Base-by-base conservation (phyloP, 495 filamentous ascomycete genomes). In the Penicillium samsonianum region DNA sequence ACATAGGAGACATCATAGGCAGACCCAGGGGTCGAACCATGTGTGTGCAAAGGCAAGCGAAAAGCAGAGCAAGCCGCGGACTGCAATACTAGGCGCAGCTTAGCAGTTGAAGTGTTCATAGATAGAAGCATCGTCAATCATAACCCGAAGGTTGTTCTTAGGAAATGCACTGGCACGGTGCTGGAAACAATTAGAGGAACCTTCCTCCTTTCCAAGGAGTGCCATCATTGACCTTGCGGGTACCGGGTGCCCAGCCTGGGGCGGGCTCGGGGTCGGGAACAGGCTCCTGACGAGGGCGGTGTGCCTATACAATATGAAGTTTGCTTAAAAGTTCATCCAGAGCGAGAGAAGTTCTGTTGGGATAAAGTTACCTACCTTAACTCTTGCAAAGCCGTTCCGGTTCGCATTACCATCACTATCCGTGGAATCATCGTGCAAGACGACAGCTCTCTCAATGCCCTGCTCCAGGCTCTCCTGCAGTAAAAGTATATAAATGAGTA, bases 221-320 rank as follows among this genome's bases (percentile, higher is more conserved):
- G 26, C 45, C 26, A 12, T 48, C 45, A 31, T 48, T 11, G 4
- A 14, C 9, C 45, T 31, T 48, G 23, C 45, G 45, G 8, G 26
- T 48, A 20, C 45, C 45, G 17, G 45, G 45, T 30, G 45, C 26
- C 45, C 45, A 48, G 1, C 45, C 45, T 48, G 45, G 45, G 45
- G 45, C 45, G 1, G 45, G 45, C 5, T 48, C 45, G 1, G 45
- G 45, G 2, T 31, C n/a, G 5, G 45, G 45, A 20, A 47, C 44
- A 28, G 44, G 44, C 28, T n/a, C 16, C n/a, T 19, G 25, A 5
- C 4, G 25, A 30, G 50, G 16, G 1, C 25, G 26, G 38, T 53
- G 38, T 25, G 50, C 50, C 49, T 52, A 19, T 17, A 19, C 4
- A 12, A 48, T 10, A 20, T 5, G 12, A 38, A 38, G 6, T 38